phyloP scores from a whole-genome alignment of 306 rosid species.

The Carpinus fangiana region DNA sequence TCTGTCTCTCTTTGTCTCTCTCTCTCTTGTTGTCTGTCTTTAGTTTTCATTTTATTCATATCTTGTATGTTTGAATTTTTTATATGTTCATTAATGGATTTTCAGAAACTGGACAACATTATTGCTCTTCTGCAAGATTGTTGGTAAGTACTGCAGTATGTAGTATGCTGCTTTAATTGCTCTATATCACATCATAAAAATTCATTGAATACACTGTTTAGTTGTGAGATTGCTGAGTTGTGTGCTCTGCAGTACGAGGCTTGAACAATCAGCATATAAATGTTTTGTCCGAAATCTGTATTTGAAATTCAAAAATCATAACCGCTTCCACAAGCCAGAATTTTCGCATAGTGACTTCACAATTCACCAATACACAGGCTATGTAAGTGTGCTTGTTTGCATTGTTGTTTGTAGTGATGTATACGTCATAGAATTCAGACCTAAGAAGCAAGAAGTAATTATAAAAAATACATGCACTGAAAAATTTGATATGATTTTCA shows the following conservation, averaged over 20 bases:
- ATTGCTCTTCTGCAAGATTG: slow-evolving; percentile 97
- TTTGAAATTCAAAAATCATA: slow-evolving; percentile 88
- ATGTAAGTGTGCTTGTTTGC: slow-evolving; percentile 62
- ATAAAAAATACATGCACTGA: slow-evolving; percentile 22
- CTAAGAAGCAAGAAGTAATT: slow-evolving; percentile 21
- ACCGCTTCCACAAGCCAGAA: slow-evolving; percentile 88
- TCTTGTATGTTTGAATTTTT: slow-evolving; percentile 2
- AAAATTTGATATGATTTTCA: slow-evolving; percentile 37
- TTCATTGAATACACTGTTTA: neutral
- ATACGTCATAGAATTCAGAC: slow-evolving; percentile 27
- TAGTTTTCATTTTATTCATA: neutral
- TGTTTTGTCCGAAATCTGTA: slow-evolving; percentile 92
- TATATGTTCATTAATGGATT: slow-evolving; percentile 24
- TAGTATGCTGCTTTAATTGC: slow-evolving; percentile 10
- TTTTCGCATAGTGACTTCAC: slow-evolving; percentile 90
- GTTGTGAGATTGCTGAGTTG: slow-evolving; percentile 19
- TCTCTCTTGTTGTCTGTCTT: neutral
- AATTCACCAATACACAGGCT: slow-evolving; percentile 96
- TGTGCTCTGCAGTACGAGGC: slow-evolving; percentile 77
- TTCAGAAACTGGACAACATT: slow-evolving; percentile 99
- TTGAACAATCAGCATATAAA: slow-evolving; percentile 95
- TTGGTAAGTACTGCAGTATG: slow-evolving; percentile 58
- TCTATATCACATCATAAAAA: neutral
- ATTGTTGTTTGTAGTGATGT: slow-evolving; percentile 16
- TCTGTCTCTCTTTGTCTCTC: neutral